Conservation (phyloP, 2,329 filamentous ascomycete genomes). For the Cryphonectria radicalis region DNA sequence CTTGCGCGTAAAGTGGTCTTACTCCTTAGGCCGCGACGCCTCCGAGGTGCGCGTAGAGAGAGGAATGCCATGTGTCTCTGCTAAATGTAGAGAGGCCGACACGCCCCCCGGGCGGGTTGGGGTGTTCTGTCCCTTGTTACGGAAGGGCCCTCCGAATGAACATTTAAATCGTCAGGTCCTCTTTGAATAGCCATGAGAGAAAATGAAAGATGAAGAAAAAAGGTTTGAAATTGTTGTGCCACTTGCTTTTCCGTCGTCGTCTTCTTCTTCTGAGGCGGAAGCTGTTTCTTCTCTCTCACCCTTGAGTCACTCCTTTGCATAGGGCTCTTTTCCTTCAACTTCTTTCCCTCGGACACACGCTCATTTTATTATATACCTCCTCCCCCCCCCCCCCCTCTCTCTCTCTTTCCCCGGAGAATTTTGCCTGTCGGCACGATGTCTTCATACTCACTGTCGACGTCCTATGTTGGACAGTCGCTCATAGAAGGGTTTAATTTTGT, state of each 20-base stretch:
- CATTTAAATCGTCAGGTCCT: not conserved
- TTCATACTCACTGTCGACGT: conserved; percentile 47
- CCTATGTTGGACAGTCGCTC: conserved; percentile 49
- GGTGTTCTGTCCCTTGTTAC: conserved; percentile 30
- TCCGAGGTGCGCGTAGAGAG: not conserved
- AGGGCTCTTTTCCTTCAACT: not conserved
- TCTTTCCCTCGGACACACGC: not conserved
- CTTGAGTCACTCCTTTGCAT: conserved; percentile 21
- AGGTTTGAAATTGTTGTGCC: not conserved
- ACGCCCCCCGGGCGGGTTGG: not conserved
- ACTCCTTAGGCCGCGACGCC: not conserved
- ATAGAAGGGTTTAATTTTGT: conserved; percentile 56
- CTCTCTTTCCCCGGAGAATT: not conserved
- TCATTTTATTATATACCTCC: not conserved
- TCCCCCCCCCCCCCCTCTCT: too few species aligned
- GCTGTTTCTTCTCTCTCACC: conserved; percentile 6
- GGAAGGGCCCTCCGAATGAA: conserved; percentile 34
- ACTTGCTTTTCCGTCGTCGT: not conserved
- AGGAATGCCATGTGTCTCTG: conserved; percentile 21
- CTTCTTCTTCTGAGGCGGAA: not conserved
- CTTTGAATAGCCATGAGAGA: not conserved
- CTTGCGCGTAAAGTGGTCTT: conserved; percentile 15
- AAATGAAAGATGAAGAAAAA: not conserved
- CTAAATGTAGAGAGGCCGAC: not conserved
- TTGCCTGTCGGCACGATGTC: not conserved